Evolutionary conservation across 225 moss, liverwort and hornwort species (phyloP).

Genomic region (Anthoceros angustus): DNA sequence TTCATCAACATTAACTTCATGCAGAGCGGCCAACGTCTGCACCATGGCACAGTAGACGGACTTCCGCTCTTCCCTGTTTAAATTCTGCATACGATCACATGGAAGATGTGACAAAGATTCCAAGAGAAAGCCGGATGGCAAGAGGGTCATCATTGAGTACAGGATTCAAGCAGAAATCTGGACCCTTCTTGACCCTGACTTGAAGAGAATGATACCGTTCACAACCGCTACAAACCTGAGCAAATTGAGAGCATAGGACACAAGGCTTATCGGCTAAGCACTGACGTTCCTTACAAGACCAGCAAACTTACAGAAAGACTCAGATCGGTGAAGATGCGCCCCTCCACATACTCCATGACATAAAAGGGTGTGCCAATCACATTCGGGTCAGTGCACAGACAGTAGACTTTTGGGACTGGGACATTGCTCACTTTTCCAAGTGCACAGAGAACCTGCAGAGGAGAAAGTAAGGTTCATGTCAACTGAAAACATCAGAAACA

Average conservation of each 20-base stretch:
- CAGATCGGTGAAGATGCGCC: constrained; percentile 65
- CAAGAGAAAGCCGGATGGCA: no score
- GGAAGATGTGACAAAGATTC: no score
- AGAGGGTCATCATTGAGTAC: no score
- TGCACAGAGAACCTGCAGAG: constrained; percentile 58
- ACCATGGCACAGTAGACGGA: constrained; percentile 65
- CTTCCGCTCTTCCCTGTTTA: constrained; percentile 46
- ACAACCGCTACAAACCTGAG: background rate
- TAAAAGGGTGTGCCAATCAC: constrained; percentile 91
- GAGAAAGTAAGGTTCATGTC: background rate
- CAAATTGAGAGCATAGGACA: background rate
- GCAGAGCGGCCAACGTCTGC: constrained; percentile 63
- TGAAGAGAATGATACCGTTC: no score
- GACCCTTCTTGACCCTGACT: no score
- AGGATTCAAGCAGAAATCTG: no score
- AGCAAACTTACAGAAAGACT: constrained; percentile 39
- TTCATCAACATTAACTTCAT: constrained; percentile 63
- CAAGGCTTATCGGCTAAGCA: no score
- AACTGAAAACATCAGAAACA: background rate
- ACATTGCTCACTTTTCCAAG: constrained; percentile 57
- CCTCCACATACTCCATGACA: constrained; percentile 89
- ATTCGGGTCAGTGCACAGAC: constrained; percentile 58
- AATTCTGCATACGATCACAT: constrained; percentile 25
- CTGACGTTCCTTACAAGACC: no score
- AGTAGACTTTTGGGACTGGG: constrained; percentile 75